Conservation (phyloP, 768 basidiomycete genomes). For the Chlorophyllum brunneum region DNA sequence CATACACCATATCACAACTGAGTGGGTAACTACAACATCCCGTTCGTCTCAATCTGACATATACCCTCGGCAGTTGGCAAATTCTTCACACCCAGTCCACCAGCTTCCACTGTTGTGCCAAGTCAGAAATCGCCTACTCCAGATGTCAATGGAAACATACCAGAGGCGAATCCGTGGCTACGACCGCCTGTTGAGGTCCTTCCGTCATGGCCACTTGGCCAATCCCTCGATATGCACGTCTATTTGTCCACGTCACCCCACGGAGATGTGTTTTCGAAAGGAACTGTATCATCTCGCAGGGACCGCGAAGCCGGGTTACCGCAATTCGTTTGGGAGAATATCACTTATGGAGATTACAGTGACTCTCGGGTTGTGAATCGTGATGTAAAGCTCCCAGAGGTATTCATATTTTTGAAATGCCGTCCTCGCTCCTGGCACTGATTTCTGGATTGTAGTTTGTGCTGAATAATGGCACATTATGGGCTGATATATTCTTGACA, state of each 20-base stretch:
- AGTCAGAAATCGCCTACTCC: neutral
- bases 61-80: neutral
- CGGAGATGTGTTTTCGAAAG: conserved; percentile 55
- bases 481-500: conserved; percentile 78
- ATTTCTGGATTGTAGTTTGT: conserved; percentile 48
- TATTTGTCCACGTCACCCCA: conserved; percentile 65
- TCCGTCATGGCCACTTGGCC: conserved; percentile 59
- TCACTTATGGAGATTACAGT: conserved; percentile 75
- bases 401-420: conserved; percentile 26
- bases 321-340: conserved; percentile 71
- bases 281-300: conserved; percentile 46
- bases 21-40: conserved; percentile 34
- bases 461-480: conserved; percentile 73
- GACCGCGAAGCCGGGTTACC: conserved; percentile 53
- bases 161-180: conserved; percentile 41
- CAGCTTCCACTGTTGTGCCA: neutral
- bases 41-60: neutral
- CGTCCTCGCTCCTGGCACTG: neutral
- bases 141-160: conserved; percentile 5
- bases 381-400: conserved; percentile 65
- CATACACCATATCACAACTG: conserved; percentile 64
- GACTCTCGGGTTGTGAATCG: conserved; percentile 54
- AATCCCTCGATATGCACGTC: conserved; percentile 66
- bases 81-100: conserved; percentile 5
- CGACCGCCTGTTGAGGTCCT: conserved; percentile 51